These are phyloP conservation scores for Ascochyta viciae-villosae DNA, from an alignment of 2,329 filamentous ascomycete genomes.

Conservation along the genomic window DNA sequence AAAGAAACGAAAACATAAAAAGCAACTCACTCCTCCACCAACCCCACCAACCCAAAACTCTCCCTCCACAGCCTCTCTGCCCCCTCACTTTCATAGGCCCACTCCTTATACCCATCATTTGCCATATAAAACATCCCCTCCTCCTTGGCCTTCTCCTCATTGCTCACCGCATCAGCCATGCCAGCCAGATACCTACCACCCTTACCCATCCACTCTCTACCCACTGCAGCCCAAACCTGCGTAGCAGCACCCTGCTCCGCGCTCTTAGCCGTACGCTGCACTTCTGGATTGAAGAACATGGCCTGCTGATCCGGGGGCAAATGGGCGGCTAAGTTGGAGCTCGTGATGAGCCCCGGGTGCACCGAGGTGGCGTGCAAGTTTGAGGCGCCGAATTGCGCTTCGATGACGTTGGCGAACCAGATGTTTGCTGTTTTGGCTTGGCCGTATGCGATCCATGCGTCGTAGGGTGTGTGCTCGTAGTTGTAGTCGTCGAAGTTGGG, in stretches of 20 bases:
- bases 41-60: constrained; percentile 24
- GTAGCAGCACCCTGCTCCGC: constrained; percentile 51
- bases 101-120: constrained; percentile 25
- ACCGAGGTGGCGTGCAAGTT: constrained; percentile 26
- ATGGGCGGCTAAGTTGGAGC: constrained; percentile 14
- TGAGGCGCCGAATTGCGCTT: constrained; percentile 19
- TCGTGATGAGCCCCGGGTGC: constrained; percentile 31
- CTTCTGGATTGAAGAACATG: constrained; percentile 9
- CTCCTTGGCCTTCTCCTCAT: constrained; percentile 16
- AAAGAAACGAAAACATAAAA: no score
- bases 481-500: constrained; percentile 53
- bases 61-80: constrained; percentile 44
- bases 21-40: background rate
- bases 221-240: constrained; percentile 47
- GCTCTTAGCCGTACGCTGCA: constrained; percentile 34
- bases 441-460: constrained; percentile 53
- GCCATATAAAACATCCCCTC: constrained; percentile 15
- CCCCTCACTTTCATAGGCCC: constrained; percentile 35
- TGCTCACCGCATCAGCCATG: constrained; percentile 20
- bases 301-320: constrained; percentile 9
- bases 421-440: constrained; percentile 61
- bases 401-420: constrained; percentile 30
- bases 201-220: constrained; percentile 38
- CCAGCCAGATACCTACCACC: constrained; percentile 48
- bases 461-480: constrained; percentile 44